These are phyloP conservation scores for Helotiales sp. DNA, from an alignment of 2,329 filamentous ascomycete species.

Conservation along the genomic window DNA sequence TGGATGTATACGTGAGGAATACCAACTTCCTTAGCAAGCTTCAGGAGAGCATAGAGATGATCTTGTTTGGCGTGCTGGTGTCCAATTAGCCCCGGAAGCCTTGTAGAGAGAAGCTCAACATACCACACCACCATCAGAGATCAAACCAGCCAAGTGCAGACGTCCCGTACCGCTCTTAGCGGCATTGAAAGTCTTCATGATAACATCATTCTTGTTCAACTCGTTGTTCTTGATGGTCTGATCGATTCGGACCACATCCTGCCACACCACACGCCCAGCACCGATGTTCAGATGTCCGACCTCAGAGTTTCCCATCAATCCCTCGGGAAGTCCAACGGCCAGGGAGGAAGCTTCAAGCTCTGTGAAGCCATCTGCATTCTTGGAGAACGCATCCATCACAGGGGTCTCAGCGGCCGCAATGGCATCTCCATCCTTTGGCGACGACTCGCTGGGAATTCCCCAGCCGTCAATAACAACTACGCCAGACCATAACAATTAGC, in stretches of 20 bases:
- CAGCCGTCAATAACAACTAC: conserved; percentile 98
- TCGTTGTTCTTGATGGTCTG: conserved; percentile 70
- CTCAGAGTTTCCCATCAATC: conserved; percentile 98
- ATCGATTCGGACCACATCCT: conserved; percentile 96
- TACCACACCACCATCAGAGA: conserved; percentile 93
- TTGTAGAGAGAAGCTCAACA: conserved; percentile 40
- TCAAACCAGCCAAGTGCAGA: conserved; percentile 87
- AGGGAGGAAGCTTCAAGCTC: conserved; percentile 95
- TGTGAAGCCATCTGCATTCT: conserved; percentile 82
- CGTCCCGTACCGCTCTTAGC: conserved; percentile 90
- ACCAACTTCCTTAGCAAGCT: conserved; percentile 85
- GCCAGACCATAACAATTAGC: conserved; percentile 61
- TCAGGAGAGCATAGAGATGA: conserved; percentile 85
- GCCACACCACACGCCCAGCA: conserved; percentile 96
- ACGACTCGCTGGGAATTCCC: conserved; percentile 83
- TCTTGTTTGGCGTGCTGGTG: conserved; percentile 86
- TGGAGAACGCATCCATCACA: conserved; percentile 90
- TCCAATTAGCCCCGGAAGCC: conserved; percentile 25
- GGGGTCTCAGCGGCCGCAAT: conserved; percentile 93
- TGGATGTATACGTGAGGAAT: conserved; percentile 96
- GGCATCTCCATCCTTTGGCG: conserved; percentile 88
- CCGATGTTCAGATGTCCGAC: conserved; percentile 99
- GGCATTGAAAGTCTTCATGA: conserved; percentile 68
- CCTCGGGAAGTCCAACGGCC: conserved; percentile 93
- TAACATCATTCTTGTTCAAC: conserved; percentile 44